phyloP scores from a whole-genome alignment of 768 basidiomycete species.

The Suillus bovinus region DNA sequence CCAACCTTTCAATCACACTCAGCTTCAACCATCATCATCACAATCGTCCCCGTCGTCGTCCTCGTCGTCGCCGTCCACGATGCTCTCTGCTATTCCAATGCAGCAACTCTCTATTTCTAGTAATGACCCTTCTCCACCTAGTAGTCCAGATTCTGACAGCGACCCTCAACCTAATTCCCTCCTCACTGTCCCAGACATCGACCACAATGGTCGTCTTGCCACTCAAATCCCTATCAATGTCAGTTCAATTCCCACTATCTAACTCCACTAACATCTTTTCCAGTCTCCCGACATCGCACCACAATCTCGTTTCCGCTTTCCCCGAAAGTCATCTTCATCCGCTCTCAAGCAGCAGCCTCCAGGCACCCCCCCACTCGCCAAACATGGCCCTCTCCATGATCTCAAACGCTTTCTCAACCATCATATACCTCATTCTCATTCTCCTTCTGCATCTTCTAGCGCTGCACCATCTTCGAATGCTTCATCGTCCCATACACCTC shows the following conservation, averaged over 20 bases:
- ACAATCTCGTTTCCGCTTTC: conserved; percentile 30
- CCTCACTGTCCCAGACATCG: conserved; percentile 8
- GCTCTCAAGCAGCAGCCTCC: conserved; percentile 10
- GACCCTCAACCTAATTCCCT: neutral
- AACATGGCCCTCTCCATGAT: conserved; percentile 81
- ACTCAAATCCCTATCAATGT: neutral
- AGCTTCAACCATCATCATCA: neutral
- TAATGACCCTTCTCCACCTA: neutral
- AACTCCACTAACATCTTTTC: conserved; percentile 14
- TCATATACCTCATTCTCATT: conserved; percentile 69
- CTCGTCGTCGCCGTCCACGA: conserved; percentile 12
- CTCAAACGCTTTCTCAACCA: conserved; percentile 94
- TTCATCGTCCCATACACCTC: conserved; percentile 29
- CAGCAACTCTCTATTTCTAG: conserved; percentile 23
- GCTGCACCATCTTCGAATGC: conserved; percentile 28
- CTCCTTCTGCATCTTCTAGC: conserved; percentile 21
- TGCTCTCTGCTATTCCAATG: conserved; percentile 42
- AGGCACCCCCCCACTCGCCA: conserved; percentile 21
- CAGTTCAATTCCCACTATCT: neutral
- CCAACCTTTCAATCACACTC: neutral
- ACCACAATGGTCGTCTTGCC: conserved; percentile 14
- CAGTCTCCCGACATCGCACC: conserved; percentile 9
- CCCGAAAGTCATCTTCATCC: conserved; percentile 26
- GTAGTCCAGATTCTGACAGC: neutral
- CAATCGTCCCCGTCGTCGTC: conserved; percentile 14